Evolutionary conservation across 768 basidiomycete species (phyloP).

Genomic region (Mrakia hoshinonis): DNA sequence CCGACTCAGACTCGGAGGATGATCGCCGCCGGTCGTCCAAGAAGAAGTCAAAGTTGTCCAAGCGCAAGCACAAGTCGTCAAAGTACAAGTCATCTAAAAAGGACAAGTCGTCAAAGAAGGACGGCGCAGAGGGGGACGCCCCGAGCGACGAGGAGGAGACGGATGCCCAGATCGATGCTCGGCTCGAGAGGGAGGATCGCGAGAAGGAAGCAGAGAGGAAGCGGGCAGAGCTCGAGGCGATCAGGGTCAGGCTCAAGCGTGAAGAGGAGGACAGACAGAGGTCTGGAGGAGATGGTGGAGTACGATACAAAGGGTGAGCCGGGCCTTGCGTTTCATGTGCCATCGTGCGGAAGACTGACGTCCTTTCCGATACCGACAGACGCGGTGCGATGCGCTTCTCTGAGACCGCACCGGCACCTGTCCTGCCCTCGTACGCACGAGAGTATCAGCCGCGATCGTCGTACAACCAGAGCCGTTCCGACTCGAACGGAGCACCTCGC

Average conservation of each 20-base stretch:
- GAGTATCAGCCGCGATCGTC: neutral
- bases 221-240: slow-evolving; percentile 19
- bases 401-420: slow-evolving; percentile 15
- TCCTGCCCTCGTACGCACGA: slow-evolving; percentile 19
- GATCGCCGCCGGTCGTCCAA: neutral
- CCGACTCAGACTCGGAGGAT: slow-evolving; percentile 12
- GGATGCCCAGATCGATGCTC: slow-evolving; percentile 28
- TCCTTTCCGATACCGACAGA: neutral
- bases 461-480: neutral
- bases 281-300: neutral
- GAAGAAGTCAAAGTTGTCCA: neutral
- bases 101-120: slow-evolving; percentile 17
- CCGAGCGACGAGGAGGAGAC: slow-evolving; percentile 25
- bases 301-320: slow-evolving; percentile 19
- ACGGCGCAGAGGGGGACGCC: neutral
- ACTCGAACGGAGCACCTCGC: no score
- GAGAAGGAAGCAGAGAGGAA: slow-evolving; percentile 16
- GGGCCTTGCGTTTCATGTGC: neutral
- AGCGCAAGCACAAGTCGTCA: slow-evolving; percentile 8
- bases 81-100: slow-evolving; percentile 21
- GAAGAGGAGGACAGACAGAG: slow-evolving; percentile 15
- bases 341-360: no score
- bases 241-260: slow-evolving; percentile 12
- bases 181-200: slow-evolving; percentile 27
- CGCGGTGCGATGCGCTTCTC: slow-evolving; percentile 28